Percentiles rank a stretch among this genome's conserved stretches.
Conservation (phyloP, 2,329 filamentous ascomycete species). For the Corinectria fuckeliana region DNA sequence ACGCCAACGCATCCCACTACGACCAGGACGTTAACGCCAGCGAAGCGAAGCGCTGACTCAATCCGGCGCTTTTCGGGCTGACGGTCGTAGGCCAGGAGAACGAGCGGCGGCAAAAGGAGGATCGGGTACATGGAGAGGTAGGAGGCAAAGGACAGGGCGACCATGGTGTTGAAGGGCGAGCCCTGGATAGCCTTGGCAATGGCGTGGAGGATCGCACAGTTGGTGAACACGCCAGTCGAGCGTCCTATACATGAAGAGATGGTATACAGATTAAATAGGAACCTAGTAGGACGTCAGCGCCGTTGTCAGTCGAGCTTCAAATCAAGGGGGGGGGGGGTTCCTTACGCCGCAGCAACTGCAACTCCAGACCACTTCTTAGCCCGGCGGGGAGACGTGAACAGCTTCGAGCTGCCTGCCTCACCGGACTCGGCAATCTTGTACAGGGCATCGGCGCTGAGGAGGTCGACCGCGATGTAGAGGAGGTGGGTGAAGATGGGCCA, state of each 20-base stretch:
- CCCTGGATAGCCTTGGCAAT: conserved; percentile 81
- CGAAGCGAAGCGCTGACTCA: conserved; percentile 56
- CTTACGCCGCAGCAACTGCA: conserved; percentile 80
- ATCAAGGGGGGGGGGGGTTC: conserved; percentile 10
- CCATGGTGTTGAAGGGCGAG: conserved; percentile 75
- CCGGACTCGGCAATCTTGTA: conserved; percentile 81
- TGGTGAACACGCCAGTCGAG: conserved; percentile 88
- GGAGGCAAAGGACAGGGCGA: conserved; percentile 84
- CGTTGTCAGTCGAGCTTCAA: not conserved
- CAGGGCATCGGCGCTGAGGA: conserved; percentile 82
- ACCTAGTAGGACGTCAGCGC: conserved; percentile 58
- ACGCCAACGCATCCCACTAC: conserved; percentile 62
- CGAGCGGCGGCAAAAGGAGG: conserved; percentile 81
- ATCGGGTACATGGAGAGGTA: conserved; percentile 94
- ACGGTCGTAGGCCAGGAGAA: conserved; percentile 80
- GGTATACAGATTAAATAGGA: conserved; percentile 94
- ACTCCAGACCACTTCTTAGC: conserved; percentile 76
- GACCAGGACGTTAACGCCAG: conserved; percentile 57
- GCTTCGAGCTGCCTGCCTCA: conserved; percentile 74
- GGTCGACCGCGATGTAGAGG: conserved; percentile 81
- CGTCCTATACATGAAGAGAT: conserved; percentile 89
- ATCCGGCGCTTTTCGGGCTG: conserved; percentile 46
- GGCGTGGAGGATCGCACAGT: conserved; percentile 84
- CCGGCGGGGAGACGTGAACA: conserved; percentile 81
- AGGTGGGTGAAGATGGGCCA: conserved; percentile 78